phyloP scores from a whole-genome alignment of 257 asterid genomes.

The Solanum microdontum region DNA sequence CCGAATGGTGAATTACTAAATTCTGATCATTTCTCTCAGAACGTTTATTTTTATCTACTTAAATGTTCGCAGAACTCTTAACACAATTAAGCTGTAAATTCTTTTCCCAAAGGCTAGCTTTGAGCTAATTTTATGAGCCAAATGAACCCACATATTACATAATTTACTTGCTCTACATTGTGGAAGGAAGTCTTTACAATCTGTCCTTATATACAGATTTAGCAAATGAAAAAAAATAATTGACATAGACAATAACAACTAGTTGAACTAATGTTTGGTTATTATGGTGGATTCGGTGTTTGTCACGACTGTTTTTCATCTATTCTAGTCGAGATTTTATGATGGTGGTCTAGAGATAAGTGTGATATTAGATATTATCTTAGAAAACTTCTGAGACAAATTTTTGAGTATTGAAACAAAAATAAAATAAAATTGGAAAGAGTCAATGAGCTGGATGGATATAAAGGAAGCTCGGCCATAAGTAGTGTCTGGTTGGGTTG shows the following conservation, averaged over 20 bases:
- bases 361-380: background rate
- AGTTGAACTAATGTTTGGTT: background rate
- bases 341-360: background rate
- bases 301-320: background rate
- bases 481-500: background rate
- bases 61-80: background rate
- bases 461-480: background rate
- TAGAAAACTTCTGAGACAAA: background rate
- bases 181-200: background rate
- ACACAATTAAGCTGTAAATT: background rate
- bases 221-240: background rate
- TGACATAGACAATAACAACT: background rate
- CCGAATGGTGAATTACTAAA: background rate
- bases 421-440: background rate
- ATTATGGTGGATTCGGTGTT: background rate
- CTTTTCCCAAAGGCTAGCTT: background rate
- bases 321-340: background rate
- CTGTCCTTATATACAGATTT: background rate
- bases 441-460: background rate
- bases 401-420: background rate
- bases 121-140: background rate
- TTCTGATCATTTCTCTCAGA: background rate
- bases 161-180: background rate
- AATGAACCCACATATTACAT: background rate
- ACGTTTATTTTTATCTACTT: background rate